These are phyloP conservation scores for Pilatotrama ljubarskyi DNA, from an alignment of 768 basidiomycete genomes.

Conservation along the genomic window DNA sequence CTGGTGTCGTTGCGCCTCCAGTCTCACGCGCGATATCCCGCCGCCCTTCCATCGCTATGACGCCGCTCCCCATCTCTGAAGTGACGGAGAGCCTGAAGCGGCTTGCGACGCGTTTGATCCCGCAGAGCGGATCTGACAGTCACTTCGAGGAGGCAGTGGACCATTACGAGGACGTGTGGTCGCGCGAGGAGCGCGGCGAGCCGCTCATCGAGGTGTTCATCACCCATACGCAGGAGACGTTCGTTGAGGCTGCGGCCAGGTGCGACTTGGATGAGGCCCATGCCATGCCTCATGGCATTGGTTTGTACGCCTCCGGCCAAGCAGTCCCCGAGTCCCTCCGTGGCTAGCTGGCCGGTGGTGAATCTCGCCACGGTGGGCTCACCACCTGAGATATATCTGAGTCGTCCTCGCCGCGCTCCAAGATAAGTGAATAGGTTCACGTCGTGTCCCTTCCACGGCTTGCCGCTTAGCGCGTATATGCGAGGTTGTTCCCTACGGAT, in stretches of 20 bases:
- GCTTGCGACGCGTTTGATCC: conserved; percentile 1
- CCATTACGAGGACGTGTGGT: conserved; percentile 14
- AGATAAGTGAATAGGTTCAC: too few relatives aligned
- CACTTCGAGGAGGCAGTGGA: conserved; percentile 21
- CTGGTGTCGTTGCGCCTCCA: conserved; percentile 1
- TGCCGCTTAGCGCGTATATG: too few relatives aligned
- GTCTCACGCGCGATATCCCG: conserved; percentile 1
- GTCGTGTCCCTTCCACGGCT: too few relatives aligned
- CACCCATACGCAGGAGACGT: conserved; percentile 1
- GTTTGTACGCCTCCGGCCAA: background rate
- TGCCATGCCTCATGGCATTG: background rate
- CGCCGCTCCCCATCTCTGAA: conserved; percentile 3
- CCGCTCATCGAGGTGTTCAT: conserved; percentile 17
- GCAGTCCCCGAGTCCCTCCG: too few relatives aligned
- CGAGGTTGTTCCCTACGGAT: too few relatives aligned
- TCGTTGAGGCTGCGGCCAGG: background rate
- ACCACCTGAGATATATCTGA: too few relatives aligned
- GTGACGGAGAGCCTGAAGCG: conserved; percentile 14
- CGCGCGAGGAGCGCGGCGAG: conserved; percentile 10
- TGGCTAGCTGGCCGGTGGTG: too few relatives aligned
- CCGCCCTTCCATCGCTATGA: conserved; percentile 4
- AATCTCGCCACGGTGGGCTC: too few relatives aligned
- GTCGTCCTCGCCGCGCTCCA: too few relatives aligned
- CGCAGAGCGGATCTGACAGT: background rate
- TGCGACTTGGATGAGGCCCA: background rate